Conservation (phyloP, 2,329 filamentous ascomycete species). For the Conoideocrella luteorostrata region DNA sequence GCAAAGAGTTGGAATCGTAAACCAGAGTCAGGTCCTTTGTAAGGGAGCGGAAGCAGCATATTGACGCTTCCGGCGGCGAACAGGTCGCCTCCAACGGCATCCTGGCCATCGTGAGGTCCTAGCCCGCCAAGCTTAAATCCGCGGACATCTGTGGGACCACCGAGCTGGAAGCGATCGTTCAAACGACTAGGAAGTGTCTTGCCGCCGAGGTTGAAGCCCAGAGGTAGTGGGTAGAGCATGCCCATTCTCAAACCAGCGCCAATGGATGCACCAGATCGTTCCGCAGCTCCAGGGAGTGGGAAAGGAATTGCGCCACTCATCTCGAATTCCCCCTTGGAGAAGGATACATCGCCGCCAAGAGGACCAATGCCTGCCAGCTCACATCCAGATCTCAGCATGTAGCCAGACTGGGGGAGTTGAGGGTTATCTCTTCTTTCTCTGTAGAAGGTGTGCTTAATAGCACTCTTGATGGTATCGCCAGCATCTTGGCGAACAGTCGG, state of each 20-base stretch:
- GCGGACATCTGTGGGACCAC: constrained; percentile 88
- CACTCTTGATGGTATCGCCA: constrained; percentile 86
- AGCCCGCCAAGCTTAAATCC: constrained; percentile 88
- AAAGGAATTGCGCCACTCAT: constrained; percentile 70
- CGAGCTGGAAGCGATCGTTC: constrained; percentile 92
- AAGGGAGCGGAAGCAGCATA: constrained; percentile 77
- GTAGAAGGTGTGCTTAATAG: constrained; percentile 73
- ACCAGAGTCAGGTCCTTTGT: constrained; percentile 73
- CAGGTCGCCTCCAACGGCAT: constrained; percentile 85
- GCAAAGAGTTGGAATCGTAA: constrained; percentile 85
- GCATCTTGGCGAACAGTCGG: constrained; percentile 78
- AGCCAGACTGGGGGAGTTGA: constrained; percentile 75
- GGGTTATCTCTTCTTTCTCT: constrained; percentile 78
- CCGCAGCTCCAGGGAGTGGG: constrained; percentile 59
- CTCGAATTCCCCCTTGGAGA: constrained; percentile 87
- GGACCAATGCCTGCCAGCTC: constrained; percentile 86
- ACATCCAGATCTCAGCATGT: constrained; percentile 68
- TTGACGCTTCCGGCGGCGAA: constrained; percentile 87
- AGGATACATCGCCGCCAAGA: constrained; percentile 83
- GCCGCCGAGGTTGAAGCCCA: constrained; percentile 46
- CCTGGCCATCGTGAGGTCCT: constrained; percentile 77
- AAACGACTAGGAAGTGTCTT: constrained; percentile 65
- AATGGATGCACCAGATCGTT: constrained; percentile 71
- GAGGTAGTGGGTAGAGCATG: constrained; percentile 72
- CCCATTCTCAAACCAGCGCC: constrained; percentile 77